Evolutionary conservation across 345 rosid species (phyloP).

Genomic region (Aethionema arabicum): DNA sequence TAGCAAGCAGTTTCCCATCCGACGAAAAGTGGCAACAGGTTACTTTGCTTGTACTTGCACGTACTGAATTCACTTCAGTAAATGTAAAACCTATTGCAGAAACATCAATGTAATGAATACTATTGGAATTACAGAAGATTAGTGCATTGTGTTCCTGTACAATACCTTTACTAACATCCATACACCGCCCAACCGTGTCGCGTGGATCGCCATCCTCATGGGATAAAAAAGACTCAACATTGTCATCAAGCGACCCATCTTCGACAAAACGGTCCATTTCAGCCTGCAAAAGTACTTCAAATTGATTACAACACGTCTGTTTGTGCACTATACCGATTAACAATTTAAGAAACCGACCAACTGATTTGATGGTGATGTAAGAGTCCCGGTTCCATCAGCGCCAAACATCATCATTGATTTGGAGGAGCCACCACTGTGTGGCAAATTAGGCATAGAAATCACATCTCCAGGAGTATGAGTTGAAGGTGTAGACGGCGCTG

Average conservation of each 20-base stretch:
- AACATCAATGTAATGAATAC: conserved; percentile 21
- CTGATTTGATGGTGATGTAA: conserved; percentile 86
- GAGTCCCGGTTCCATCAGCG: conserved; percentile 76
- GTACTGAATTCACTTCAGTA: conserved; percentile 62
- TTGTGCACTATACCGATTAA: conserved; percentile 5
- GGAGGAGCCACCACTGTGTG: conserved; percentile 80
- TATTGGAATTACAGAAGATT: conserved; percentile 19
- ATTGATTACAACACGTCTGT: not conserved
- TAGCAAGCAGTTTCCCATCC: conserved; percentile 94
- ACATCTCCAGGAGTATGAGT: conserved; percentile 97
- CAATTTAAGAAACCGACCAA: conserved; percentile 57
- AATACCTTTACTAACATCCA: conserved; percentile 69
- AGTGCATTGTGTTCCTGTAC: conserved; percentile 7
- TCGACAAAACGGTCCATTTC: conserved; percentile 93
- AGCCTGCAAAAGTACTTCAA: conserved; percentile 60
- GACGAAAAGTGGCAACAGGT: conserved; percentile 91
- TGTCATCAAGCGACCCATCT: conserved; percentile 92
- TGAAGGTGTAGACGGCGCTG: conserved; percentile 98
- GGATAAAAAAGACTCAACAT: conserved; percentile 96
- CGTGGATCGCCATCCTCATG: conserved; percentile 84
- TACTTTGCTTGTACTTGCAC: conserved; percentile 83
- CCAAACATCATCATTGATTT: conserved; percentile 72
- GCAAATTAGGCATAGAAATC: conserved; percentile 84
- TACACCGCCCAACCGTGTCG: conserved; percentile 71
- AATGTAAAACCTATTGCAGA: conserved; percentile 62